phyloP scores from a whole-genome alignment of 148 eudicot genomes.

The Nyssa sinensis region DNA sequence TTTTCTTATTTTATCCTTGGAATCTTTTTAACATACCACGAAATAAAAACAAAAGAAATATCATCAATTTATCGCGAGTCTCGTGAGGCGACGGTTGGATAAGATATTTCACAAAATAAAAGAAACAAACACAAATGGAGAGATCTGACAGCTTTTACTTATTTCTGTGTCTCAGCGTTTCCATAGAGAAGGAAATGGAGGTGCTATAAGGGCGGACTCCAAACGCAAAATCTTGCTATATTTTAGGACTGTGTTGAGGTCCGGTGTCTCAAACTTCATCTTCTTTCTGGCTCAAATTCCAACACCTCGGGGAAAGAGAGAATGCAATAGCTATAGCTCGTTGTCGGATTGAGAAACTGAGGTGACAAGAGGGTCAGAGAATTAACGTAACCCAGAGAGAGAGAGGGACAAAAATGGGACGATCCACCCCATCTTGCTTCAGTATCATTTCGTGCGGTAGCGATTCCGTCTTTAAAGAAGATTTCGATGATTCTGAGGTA shows the following conservation, averaged over 20 bases:
- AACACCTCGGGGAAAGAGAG: slow-evolving; percentile 15
- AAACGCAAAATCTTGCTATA: slow-evolving; percentile 22
- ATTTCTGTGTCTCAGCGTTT: neutral
- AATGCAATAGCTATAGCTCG: slow-evolving; percentile 32
- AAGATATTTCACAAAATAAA: too few species aligned
- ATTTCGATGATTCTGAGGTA: slow-evolving; percentile 52
- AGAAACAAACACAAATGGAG: too few species aligned
- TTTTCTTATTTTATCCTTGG: too few species aligned
- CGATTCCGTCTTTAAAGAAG: slow-evolving; percentile 52
- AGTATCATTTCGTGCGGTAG: slow-evolving; percentile 76
- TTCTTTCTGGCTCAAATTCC: slow-evolving; percentile 32
- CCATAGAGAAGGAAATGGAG: neutral
- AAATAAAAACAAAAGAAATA: too few species aligned
- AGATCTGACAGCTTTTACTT: neutral
- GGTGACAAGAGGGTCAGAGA: slow-evolving; percentile 3
- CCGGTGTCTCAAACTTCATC: slow-evolving; percentile 19
- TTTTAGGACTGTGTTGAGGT: slow-evolving; percentile 28
- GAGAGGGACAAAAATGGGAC: slow-evolving; percentile 26
- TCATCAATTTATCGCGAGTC: too few species aligned
- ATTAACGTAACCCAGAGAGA: neutral
- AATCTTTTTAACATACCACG: too few species aligned
- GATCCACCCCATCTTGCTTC: slow-evolving; percentile 59
- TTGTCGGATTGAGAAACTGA: slow-evolving; percentile 13
- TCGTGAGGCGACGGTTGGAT: too few species aligned
- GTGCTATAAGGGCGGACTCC: neutral